Percentiles rank a stretch among this genome's conserved stretches.
phyloP scores from a whole-genome alignment of 768 basidiomycete species.

The Suillus placidus region DNA sequence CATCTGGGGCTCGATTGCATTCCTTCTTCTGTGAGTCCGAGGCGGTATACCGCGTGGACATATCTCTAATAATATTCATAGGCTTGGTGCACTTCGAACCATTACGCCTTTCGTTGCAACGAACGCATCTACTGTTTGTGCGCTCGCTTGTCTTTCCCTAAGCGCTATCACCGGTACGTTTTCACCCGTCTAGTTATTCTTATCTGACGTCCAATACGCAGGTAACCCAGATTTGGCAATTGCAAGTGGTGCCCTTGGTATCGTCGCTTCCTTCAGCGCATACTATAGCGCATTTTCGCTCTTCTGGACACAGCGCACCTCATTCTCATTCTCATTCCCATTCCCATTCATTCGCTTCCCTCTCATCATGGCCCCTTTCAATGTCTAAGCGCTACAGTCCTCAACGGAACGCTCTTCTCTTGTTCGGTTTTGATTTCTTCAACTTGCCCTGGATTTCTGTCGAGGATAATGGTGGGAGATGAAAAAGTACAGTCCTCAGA shows the following conservation, averaged over 20 bases:
- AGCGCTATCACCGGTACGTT: constrained; percentile 29
- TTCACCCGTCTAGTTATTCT: background rate
- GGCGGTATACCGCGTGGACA: background rate
- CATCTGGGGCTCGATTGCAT: constrained; percentile 31
- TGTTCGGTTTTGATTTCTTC: background rate
- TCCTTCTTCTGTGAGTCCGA: constrained; percentile 24
- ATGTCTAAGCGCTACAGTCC: constrained; percentile 11
- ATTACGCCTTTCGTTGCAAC: constrained; percentile 23
- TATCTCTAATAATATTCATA: constrained; percentile 9
- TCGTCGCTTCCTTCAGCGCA: constrained; percentile 27
- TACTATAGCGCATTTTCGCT: constrained; percentile 29
- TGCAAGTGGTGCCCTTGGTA: constrained; percentile 26
- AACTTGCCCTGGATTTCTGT: background rate
- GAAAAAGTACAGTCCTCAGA: background rate
- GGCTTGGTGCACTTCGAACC: constrained; percentile 29
- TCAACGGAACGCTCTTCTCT: background rate
- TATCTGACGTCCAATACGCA: constrained; percentile 10
- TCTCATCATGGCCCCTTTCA: constrained; percentile 19
- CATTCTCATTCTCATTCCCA: constrained; percentile 22
- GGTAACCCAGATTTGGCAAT: constrained; percentile 26
- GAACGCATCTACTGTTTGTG: constrained; percentile 21
- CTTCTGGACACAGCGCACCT: constrained; percentile 33
- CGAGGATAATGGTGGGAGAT: background rate
- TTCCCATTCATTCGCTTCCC: constrained; percentile 28
- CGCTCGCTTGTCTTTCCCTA: constrained; percentile 25